Evolutionary conservation across 139 green algal genomes (phyloP), one percentile per base, ranked within the genome.

Genomic region (Chlamydomonas schloesseri): DNA sequence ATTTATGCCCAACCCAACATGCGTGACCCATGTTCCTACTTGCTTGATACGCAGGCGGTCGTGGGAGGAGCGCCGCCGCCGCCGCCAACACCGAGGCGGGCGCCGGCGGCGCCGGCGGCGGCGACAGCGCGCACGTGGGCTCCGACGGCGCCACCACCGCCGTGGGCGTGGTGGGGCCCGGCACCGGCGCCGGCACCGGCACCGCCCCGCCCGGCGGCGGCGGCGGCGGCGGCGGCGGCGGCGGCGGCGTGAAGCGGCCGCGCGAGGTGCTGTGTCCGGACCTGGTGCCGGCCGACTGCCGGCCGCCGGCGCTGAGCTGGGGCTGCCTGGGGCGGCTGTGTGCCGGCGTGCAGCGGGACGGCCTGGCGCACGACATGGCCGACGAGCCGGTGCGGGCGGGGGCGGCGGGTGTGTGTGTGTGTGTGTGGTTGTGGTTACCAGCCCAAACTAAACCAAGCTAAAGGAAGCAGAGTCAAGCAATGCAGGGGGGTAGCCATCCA

Each of bases 291-390:
- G 57, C 90, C 1, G 80, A 89, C 24, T 28, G 46, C 15, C 91
- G 87, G 2, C 31, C 46, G 23, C 90, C 90, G 4, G 86, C 83
- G 17, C 68, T 93, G 37, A 73, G 55, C n/a, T 58, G 80, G 1
- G 17, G 20, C 50, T 91, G 85, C 74, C 80, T 93, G 23, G 82
- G 58, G 0, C 62, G 70, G 24, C 84, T 93, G 47, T 89, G 91
- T 60, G 14, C 1, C 46, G 90, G 88, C 42, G 80, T 93, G 68
- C 34, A 31, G 14, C 68, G 82, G 31, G 85, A 93, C 57, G 88
- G 90, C 5, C 80, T 93, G 37, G 83, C 24, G 58, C 13, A 31
- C 33, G 70, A 58, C 36, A 70, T 65, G 20, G 90, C 94, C 69
- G 90, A 91, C 58, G 90, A 90, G 50, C 34, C 82, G 42, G 78